Percentiles rank a stretch among this genome's conserved stretches.
Conservation (phyloP, 768 basidiomycete species). For the Crassisporium funariophilum region DNA sequence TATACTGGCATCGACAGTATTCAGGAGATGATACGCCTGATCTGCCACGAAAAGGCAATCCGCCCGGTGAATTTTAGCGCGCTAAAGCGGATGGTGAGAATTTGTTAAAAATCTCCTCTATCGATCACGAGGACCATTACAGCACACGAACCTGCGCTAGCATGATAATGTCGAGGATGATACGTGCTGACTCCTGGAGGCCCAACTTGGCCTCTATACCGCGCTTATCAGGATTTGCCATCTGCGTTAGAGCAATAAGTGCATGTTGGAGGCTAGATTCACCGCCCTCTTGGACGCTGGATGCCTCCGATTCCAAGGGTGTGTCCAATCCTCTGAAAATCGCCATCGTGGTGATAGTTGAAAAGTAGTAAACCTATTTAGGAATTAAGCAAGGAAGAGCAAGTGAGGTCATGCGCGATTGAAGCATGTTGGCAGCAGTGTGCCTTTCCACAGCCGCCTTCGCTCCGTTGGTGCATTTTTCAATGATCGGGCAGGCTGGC, state of each 20-base stretch:
- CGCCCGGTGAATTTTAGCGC: conserved; percentile 20
- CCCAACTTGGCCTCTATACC: conserved; percentile 18
- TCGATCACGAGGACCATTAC: neutral
- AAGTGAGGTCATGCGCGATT: too few species aligned
- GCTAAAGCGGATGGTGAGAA: conserved; percentile 5
- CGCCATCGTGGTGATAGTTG: conserved; percentile 7
- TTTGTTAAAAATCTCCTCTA: neutral
- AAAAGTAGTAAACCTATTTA: neutral
- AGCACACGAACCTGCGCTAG: conserved; percentile 17
- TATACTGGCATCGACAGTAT: conserved; percentile 24
- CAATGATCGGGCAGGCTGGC: too few species aligned
- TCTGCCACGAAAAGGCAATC: conserved; percentile 22
- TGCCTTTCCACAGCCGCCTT: too few species aligned
- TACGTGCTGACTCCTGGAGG: conserved; percentile 17
- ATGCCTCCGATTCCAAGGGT: neutral
- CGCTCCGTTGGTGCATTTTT: too few species aligned
- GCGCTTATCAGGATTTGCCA: conserved; percentile 12
- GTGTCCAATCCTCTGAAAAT: conserved; percentile 13
- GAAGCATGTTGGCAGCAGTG: too few species aligned
- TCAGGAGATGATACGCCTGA: conserved; percentile 23
- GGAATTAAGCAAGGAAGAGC: too few species aligned
- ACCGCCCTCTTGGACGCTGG: conserved; percentile 1
- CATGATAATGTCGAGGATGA: conserved; percentile 22
- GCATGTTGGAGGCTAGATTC: conserved; percentile 6
- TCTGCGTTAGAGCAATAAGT: conserved; percentile 9